phyloP scores from a whole-genome alignment of 768 basidiomycete species.

The Boletus sp. region DNA sequence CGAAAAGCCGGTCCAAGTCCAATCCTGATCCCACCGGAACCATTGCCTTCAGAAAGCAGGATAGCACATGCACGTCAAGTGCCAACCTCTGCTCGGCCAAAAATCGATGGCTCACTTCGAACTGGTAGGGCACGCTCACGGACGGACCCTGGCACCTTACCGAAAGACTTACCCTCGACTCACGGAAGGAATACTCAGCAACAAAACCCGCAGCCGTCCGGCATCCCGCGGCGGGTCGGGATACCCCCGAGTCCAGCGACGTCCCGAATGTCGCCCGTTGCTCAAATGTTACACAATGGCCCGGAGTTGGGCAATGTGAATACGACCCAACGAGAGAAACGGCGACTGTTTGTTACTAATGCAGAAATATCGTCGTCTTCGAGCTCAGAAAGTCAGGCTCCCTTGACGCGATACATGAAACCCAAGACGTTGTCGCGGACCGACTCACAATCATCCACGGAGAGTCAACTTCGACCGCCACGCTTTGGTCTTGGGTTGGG shows the following conservation, averaged over 20 bases:
- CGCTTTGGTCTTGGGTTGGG: constrained; percentile 33
- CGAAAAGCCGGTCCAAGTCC: constrained; percentile 15
- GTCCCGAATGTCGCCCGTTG: constrained; percentile 8
- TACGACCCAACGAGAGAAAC: constrained; percentile 22
- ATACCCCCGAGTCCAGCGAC: constrained; percentile 16
- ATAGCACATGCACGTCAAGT: constrained; percentile 7
- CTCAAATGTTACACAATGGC: constrained; percentile 8
- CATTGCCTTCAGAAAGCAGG: not conserved
- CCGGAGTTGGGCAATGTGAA: constrained; percentile 36
- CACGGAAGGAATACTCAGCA: constrained; percentile 10
- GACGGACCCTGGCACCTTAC: constrained; percentile 26
- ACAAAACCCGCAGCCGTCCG: constrained; percentile 13
- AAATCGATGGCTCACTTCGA: constrained; percentile 11
- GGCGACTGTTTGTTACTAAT: constrained; percentile 47
- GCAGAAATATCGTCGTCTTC: constrained; percentile 42
- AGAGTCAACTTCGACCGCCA: constrained; percentile 21
- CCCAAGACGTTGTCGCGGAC: constrained; percentile 15
- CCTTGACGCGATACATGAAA: constrained; percentile 14
- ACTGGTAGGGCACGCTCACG: constrained; percentile 29
- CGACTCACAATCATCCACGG: constrained; percentile 22
- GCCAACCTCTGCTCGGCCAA: constrained; percentile 7
- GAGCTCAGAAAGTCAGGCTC: constrained; percentile 40
- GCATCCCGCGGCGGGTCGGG: constrained; percentile 27
- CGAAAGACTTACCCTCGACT: constrained; percentile 7
- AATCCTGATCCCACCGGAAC: constrained; percentile 10